Evolutionary conservation across 306 rosid genomes (phyloP).

Genomic region (Trifolium fragiferum): DNA sequence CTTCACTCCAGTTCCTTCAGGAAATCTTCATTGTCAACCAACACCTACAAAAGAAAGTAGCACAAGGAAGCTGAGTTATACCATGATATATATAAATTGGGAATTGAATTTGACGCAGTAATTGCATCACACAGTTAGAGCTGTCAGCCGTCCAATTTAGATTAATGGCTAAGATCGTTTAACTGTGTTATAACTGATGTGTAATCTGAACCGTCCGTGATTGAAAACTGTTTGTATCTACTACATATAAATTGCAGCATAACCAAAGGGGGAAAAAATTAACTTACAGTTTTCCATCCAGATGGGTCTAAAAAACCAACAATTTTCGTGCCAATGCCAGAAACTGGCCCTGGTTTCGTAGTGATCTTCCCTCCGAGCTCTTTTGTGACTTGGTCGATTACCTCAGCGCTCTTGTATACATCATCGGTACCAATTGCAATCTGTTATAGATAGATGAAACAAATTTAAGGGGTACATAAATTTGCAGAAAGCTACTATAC

Average conservation of each 20-base stretch:
- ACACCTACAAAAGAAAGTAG: constrained; percentile 52
- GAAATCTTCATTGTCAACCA: constrained; percentile 89
- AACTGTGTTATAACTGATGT: no score
- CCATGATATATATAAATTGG: no score
- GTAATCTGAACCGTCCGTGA: no score
- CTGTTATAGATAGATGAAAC: constrained; percentile 49
- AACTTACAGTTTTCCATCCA: constrained; percentile 98
- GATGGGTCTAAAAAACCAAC: constrained; percentile 82
- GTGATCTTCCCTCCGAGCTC: constrained; percentile 97
- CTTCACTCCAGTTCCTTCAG: constrained; percentile 74
- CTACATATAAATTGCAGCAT: not conserved
- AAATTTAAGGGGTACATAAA: constrained; percentile 16
- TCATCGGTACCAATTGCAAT: constrained; percentile 92
- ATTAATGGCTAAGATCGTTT: no score
- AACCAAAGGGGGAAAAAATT: not conserved
- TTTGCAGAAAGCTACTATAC: constrained; percentile 26
- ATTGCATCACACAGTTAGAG: no score
- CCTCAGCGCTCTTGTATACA: constrained; percentile 88
- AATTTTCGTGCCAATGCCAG: constrained; percentile 81
- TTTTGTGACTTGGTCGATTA: constrained; percentile 59
- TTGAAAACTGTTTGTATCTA: no score
- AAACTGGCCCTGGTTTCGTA: constrained; percentile 80
- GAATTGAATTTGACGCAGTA: no score
- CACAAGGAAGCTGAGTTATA: no score
- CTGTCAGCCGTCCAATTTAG: no score